These are phyloP conservation scores for Fragaria nilgerrensis DNA, from an alignment of 306 rosid genomes.

Conservation along the genomic window DNA sequence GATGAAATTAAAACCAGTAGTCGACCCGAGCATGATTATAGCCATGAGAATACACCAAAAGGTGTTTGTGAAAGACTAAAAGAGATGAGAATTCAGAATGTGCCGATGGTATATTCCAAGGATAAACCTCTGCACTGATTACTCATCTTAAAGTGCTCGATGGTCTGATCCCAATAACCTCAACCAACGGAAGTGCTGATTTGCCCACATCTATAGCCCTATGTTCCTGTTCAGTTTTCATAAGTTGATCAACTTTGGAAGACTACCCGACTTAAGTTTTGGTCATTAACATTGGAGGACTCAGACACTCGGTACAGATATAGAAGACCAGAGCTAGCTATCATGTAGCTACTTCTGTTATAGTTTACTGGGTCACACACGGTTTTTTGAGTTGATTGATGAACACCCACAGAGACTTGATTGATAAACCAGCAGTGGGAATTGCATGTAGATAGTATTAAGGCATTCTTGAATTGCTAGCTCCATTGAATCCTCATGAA, in stretches of 20 bases:
- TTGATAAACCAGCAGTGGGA: neutral
- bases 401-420: neutral
- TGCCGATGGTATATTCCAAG: slow-evolving; percentile 57
- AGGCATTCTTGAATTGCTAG: neutral
- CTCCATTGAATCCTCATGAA: neutral
- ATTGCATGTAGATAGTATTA: neutral
- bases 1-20: neutral
- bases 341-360: neutral
- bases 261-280: neutral
- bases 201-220: neutral
- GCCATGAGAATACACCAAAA: slow-evolving; percentile 19
- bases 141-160: slow-evolving; percentile 12
- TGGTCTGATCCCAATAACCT: slow-evolving; percentile 8
- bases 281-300: neutral
- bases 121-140: slow-evolving; percentile 58
- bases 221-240: neutral
- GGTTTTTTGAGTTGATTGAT: neutral
- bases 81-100: slow-evolving; percentile 7
- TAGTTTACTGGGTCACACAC: neutral
- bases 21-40: slow-evolving; percentile 32
- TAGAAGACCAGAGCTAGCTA: neutral
- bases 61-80: slow-evolving; percentile 2
- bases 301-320: neutral
- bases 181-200: slow-evolving; percentile 8
- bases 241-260: neutral